Percentiles rank a stretch among this genome's conserved stretches.
Evolutionary conservation across 148 eudicot species (phyloP).

Genomic region (Persicaria maculosa): DNA sequence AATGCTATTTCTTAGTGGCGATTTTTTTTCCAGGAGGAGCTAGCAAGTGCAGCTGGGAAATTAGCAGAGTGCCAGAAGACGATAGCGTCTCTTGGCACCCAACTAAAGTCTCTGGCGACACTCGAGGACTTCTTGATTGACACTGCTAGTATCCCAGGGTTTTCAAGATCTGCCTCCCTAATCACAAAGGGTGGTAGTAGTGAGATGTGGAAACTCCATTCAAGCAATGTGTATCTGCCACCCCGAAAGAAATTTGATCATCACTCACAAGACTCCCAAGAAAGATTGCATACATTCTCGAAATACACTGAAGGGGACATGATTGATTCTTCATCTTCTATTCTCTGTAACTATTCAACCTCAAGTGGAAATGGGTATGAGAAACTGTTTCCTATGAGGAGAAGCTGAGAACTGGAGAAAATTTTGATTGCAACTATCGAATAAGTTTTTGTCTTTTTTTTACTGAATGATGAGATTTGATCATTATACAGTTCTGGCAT

Average conservation of each 20-base stretch:
- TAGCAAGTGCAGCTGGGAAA: slow-evolving; percentile 54
- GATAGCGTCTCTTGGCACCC: slow-evolving; percentile 57
- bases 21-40: slow-evolving; percentile 33
- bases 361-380: slow-evolving; percentile 54
- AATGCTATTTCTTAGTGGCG: neutral
- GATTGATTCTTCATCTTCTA: slow-evolving; percentile 28
- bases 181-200: slow-evolving; percentile 19
- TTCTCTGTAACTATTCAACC: slow-evolving; percentile 20
- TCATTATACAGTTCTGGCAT: neutral
- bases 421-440: neutral
- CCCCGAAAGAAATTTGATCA: slow-evolving; percentile 18
- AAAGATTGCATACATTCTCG: slow-evolving; percentile 21
- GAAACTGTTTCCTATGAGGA: slow-evolving; percentile 44
- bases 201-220: slow-evolving; percentile 44
- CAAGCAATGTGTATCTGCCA: slow-evolving; percentile 24
- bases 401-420: slow-evolving; percentile 25
- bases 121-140: slow-evolving; percentile 65
- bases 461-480: neutral
- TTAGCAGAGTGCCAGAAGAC: slow-evolving; percentile 69
- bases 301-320: slow-evolving; percentile 24
- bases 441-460: neutral
- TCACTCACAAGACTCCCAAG: slow-evolving; percentile 19
- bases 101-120: slow-evolving; percentile 59
- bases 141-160: slow-evolving; percentile 48
- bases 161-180: slow-evolving; percentile 28